phyloP scores from a whole-genome alignment of 1,284 basidiomycete genomes.

The Heterobasidion occidentale region DNA sequence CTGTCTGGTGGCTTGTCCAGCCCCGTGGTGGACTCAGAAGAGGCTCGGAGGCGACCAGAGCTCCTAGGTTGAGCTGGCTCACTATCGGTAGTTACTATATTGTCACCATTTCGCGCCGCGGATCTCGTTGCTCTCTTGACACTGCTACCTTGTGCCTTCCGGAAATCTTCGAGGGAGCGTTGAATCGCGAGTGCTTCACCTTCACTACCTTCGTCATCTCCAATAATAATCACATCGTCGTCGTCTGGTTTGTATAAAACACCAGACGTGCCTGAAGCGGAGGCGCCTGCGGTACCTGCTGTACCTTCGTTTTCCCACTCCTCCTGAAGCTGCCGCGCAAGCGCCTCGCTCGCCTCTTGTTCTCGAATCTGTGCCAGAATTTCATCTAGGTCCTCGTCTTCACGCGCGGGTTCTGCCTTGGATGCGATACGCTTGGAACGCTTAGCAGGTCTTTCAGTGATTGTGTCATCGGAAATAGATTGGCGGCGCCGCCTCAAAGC shows the following conservation, averaged over 20 bases:
- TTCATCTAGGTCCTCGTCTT: slow-evolving; percentile 29
- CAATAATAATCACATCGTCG: not conserved
- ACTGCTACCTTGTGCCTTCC: not conserved
- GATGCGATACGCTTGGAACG: not conserved
- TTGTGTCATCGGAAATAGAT: not conserved
- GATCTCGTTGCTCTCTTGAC: not conserved
- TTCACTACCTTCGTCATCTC: slow-evolving; percentile 16
- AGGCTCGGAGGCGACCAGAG: not conserved
- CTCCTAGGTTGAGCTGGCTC: not conserved
- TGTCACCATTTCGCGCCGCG: not conserved
- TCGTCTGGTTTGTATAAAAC: not conserved
- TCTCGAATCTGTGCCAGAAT: slow-evolving; percentile 33
- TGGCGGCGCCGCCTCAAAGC: not conserved
- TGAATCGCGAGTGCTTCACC: slow-evolving; percentile 31
- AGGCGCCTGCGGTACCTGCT: not conserved
- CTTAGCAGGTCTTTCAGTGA: not conserved
- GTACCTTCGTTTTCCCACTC: slow-evolving; percentile 16
- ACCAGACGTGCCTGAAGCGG: not conserved
- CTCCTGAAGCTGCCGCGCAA: slow-evolving; percentile 26
- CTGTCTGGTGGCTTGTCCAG: slow-evolving; percentile 21
- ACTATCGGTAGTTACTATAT: too few species aligned
- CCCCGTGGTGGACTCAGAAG: not conserved
- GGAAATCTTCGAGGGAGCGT: slow-evolving; percentile 27
- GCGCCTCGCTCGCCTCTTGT: slow-evolving; percentile 35
- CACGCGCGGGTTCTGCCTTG: slow-evolving; percentile 14